Conservation (phyloP, 139 green algal species). For the Diplosphaera chodatii region DNA sequence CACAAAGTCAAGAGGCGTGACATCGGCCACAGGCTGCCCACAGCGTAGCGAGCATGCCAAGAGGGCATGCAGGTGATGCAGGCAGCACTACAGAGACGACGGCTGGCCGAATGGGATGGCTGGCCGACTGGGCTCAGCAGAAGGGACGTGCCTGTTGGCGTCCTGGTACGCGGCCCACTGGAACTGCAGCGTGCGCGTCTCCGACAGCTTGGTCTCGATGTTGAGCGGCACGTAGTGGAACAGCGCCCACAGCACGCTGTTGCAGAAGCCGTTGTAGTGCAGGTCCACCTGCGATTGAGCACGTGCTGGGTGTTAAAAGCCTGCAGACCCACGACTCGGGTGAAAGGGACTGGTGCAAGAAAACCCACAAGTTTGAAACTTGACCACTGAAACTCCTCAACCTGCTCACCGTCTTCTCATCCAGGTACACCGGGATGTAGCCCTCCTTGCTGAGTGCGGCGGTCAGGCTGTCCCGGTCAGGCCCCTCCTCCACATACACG, state of each 20-base stretch:
- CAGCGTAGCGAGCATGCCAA: too few species aligned
- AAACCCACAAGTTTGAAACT: too few species aligned
- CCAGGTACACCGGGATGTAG: slow-evolving; percentile 88
- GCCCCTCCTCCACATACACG: slow-evolving; percentile 55
- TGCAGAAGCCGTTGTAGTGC: slow-evolving; percentile 91
- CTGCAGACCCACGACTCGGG: too few species aligned
- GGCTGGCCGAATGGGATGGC: too few species aligned
- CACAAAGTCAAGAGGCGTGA: not conserved
- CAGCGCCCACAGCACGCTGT: slow-evolving; percentile 95
- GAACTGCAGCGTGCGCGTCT: slow-evolving; percentile 67
- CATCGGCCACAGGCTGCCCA: too few species aligned
- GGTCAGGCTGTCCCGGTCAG: slow-evolving; percentile 65
- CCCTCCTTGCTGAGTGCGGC: slow-evolving; percentile 63
- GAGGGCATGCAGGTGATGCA: too few species aligned
- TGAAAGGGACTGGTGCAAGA: too few species aligned
- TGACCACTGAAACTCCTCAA: too few species aligned
- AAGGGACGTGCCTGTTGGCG: not conserved
- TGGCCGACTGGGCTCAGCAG: too few species aligned
- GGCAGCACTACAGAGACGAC: too few species aligned
- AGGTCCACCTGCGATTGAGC: slow-evolving; percentile 45
- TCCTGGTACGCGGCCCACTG: slow-evolving; percentile 87
- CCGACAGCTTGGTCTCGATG: slow-evolving; percentile 78
- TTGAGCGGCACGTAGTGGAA: slow-evolving; percentile 98
- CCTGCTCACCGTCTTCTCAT: slow-evolving; percentile 49
- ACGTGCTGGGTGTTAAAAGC: too few species aligned